These are phyloP conservation scores for Aphanoascus verrucosus DNA, from an alignment of 2,329 filamentous ascomycete genomes.

Conservation along the genomic window DNA sequence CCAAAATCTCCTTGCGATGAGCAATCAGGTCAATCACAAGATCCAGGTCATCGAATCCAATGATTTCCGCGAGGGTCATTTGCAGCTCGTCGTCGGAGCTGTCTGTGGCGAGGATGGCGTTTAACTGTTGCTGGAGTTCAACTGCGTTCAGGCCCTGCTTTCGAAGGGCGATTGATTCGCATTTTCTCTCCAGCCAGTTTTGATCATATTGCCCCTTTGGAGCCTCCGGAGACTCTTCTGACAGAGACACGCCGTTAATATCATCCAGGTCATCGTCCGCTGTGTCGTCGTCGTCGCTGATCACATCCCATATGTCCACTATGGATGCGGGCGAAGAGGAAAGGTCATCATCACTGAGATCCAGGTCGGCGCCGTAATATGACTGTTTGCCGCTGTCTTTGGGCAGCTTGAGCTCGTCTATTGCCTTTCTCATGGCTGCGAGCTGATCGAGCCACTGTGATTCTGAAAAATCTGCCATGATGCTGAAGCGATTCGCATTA, in stretches of 20 bases:
- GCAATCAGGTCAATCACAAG: slow-evolving; percentile 84
- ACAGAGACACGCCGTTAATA: slow-evolving; percentile 33
- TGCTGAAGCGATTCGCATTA: not conserved
- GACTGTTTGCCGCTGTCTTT: slow-evolving; percentile 36
- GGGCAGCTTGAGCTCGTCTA: slow-evolving; percentile 58
- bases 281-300: slow-evolving; percentile 62
- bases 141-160: slow-evolving; percentile 57
- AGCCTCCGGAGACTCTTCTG: not conserved
- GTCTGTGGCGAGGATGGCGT: slow-evolving; percentile 60
- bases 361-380: slow-evolving; percentile 48
- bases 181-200: slow-evolving; percentile 63
- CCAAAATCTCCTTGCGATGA: slow-evolving; percentile 57
- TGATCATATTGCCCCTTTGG: slow-evolving; percentile 40
- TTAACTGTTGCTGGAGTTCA: slow-evolving; percentile 67
- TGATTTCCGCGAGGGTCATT: slow-evolving; percentile 73
- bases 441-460: slow-evolving; percentile 77
- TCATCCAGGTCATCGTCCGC: slow-evolving; percentile 56
- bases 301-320: slow-evolving; percentile 88
- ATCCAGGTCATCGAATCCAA: slow-evolving; percentile 89
- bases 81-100: slow-evolving; percentile 78
- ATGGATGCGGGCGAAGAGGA: slow-evolving; percentile 42
- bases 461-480: slow-evolving; percentile 27
- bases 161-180: slow-evolving; percentile 51
- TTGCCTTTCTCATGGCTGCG: slow-evolving; percentile 71
- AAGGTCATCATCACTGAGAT: slow-evolving; percentile 56